Conservation (phyloP, 768 basidiomycete genomes). For the Agrocybe praecox region DNA sequence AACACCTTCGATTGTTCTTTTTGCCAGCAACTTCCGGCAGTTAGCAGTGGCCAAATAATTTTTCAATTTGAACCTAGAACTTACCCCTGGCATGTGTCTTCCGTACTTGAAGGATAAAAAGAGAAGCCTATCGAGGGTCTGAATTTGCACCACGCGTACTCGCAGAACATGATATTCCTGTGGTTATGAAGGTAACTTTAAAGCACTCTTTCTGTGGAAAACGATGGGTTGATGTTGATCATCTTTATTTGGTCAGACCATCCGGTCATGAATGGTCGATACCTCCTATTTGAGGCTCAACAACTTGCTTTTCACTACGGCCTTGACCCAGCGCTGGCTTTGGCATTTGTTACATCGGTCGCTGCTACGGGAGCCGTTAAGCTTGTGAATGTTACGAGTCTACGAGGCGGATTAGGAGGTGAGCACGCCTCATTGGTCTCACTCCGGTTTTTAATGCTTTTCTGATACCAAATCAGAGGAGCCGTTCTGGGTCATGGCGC, state of each 20-base stretch:
- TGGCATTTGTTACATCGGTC: conserved; percentile 71
- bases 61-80: too few relatives aligned
- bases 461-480: too few relatives aligned
- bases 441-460: too few relatives aligned
- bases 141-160: conserved; percentile 78
- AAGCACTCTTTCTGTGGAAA: background rate
- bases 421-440: too few relatives aligned
- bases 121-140: conserved; percentile 78
- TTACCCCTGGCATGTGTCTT: too few relatives aligned
- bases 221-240: background rate
- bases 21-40: conserved; percentile 56
- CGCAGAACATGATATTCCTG: conserved; percentile 63
- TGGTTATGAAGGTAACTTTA: conserved; percentile 67
- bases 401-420: too few relatives aligned
- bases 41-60: background rate
- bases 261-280: conserved; percentile 64
- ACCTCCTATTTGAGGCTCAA: conserved; percentile 76
- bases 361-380: conserved; percentile 62
- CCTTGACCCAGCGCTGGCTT: conserved; percentile 60
- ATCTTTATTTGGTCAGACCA: conserved; percentile 54
- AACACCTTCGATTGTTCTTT: conserved; percentile 74
- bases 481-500: too few relatives aligned
- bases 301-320: conserved; percentile 80
- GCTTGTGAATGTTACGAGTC: conserved; percentile 63
- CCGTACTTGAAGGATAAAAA: conserved; percentile 39